A percentile compares a stretch with the other conserved stretches of the same genome.
phyloP scores from a whole-genome alignment of 257 asterid genomes.

The Solanum neorickii region DNA sequence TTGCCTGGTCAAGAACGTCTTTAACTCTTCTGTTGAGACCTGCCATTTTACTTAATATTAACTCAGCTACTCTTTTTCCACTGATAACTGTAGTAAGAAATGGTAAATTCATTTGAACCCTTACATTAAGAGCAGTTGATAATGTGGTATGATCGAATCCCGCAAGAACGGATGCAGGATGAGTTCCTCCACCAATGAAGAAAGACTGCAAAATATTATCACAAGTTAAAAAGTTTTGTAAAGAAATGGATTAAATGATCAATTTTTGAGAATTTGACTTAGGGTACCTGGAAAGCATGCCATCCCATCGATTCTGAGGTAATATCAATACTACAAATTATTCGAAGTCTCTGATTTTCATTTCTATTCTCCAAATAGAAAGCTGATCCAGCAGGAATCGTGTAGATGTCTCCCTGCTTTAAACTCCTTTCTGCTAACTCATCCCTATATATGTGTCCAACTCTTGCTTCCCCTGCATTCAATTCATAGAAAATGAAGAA shows the following conservation, averaged over 20 bases:
- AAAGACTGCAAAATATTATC: constrained; percentile 33
- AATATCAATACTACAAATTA: constrained; percentile 50
- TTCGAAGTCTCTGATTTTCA: constrained; percentile 40
- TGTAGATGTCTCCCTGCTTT: not conserved
- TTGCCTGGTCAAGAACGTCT: constrained; percentile 31
- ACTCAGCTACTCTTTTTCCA: not conserved
- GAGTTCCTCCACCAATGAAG: constrained; percentile 66
- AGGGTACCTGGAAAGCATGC: constrained; percentile 41
- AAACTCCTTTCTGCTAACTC: not conserved
- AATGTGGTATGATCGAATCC: constrained; percentile 38
- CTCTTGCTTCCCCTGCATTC: constrained; percentile 30
- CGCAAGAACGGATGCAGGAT: constrained; percentile 63
- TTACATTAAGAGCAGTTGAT: constrained; percentile 63
- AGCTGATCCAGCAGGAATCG: not conserved
- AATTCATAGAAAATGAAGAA: not conserved
- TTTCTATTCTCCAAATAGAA: constrained; percentile 29
- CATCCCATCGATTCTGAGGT: constrained; percentile 42
- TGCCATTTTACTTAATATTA: not conserved
- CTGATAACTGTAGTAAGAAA: not conserved
- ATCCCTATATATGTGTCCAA: not conserved
- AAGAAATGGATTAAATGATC: not conserved
- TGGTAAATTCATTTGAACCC: not conserved
- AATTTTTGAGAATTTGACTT: not conserved
- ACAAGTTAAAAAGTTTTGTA: not conserved
- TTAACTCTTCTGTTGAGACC: constrained; percentile 42